Percentiles rank a stretch among this genome's conserved stretches.
Evolutionary conservation across 208 protist species (phyloP).

Genomic region (Porcisia hertigi): DNA sequence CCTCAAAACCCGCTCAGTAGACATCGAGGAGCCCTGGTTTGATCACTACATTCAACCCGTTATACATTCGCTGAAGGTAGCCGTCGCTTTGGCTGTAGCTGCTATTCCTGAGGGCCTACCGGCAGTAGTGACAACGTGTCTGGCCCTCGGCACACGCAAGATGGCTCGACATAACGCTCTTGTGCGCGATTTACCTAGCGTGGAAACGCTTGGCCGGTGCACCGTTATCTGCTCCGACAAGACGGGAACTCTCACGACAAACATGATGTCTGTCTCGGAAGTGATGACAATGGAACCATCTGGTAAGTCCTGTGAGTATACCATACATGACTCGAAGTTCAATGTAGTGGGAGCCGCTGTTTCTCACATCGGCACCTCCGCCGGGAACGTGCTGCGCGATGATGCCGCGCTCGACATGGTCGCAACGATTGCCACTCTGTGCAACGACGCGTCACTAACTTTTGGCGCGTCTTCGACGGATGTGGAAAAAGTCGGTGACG

Average conservation of each 20-base stretch:
- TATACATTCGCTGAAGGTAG: constrained; percentile 95
- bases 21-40: constrained; percentile 44
- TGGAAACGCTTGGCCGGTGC: constrained; percentile 98
- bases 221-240: constrained; percentile 99
- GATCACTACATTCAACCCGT: constrained; percentile 64
- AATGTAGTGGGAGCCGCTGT: constrained; percentile 48
- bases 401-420: constrained; percentile 67
- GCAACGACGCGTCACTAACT: constrained; percentile 80
- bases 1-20: constrained; percentile 81
- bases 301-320: constrained; percentile 31
- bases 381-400: constrained; percentile 18
- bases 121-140: constrained; percentile 95
- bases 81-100: constrained; percentile 97
- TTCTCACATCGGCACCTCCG: constrained; percentile 3
- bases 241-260: constrained; percentile 99
- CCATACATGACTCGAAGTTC: constrained; percentile 56
- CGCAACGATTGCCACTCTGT: constrained; percentile 59
- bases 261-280: constrained; percentile 95
- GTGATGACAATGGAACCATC: constrained; percentile 44
- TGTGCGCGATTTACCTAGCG: constrained; percentile 94
- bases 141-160: constrained; percentile 94
- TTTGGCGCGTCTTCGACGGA: constrained; percentile 13
- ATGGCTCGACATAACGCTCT: constrained; percentile 97
- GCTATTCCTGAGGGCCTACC: constrained; percentile 99
- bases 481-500: constrained; percentile 84